A percentile compares a stretch with the other conserved stretches of the same genome.
These are phyloP conservation scores for Taxillus chinensis DNA, from an alignment of 164 flowering plant genomes.

Conservation along the genomic window DNA sequence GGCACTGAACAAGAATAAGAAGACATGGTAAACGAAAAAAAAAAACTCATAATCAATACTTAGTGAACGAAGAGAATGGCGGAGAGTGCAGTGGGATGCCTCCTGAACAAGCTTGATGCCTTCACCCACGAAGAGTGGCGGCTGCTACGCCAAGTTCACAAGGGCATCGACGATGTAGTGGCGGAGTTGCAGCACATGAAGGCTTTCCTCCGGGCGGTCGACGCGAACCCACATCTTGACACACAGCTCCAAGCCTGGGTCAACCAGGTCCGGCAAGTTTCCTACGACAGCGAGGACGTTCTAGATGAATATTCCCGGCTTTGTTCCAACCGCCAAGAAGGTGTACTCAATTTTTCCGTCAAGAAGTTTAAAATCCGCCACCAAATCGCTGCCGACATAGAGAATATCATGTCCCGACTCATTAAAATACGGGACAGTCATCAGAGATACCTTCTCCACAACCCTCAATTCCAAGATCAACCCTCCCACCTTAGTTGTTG, in stretches of 20 bases:
- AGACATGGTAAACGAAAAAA: too few relatives aligned
- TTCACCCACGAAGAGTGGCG: too few relatives aligned
- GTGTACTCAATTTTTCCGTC: too few relatives aligned
- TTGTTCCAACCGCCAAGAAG: constrained; percentile 3
- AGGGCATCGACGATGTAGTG: constrained; percentile 21
- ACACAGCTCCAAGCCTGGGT: constrained; percentile 26
- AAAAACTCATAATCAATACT: too few relatives aligned
- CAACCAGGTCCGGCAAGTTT: constrained; percentile 27
- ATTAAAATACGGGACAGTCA: constrained; percentile 22
- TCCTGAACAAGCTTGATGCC: constrained; percentile 23
- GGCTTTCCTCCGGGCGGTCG: constrained; percentile 29
- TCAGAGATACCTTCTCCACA: constrained; percentile 20
- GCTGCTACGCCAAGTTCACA: constrained; percentile 13
- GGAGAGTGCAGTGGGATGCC: constrained; percentile 22
- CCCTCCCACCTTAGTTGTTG: too few relatives aligned
- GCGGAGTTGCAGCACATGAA: constrained; percentile 27
- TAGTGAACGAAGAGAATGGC: too few relatives aligned
- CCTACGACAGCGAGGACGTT: constrained; percentile 22
- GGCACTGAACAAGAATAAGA: too few relatives aligned
- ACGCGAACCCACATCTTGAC: constrained; percentile 15
- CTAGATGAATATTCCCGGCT: constrained; percentile 20
- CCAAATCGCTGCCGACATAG: constrained; percentile 16
- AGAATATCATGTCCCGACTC: constrained; percentile 15
- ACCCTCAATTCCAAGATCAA: too few relatives aligned
- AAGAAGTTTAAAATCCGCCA: constrained; percentile 11